Percentiles rank a stretch among this genome's conserved stretches.
phyloP scores from a whole-genome alignment of 2,329 filamentous ascomycete genomes.

The Xylaria arbuscula region DNA sequence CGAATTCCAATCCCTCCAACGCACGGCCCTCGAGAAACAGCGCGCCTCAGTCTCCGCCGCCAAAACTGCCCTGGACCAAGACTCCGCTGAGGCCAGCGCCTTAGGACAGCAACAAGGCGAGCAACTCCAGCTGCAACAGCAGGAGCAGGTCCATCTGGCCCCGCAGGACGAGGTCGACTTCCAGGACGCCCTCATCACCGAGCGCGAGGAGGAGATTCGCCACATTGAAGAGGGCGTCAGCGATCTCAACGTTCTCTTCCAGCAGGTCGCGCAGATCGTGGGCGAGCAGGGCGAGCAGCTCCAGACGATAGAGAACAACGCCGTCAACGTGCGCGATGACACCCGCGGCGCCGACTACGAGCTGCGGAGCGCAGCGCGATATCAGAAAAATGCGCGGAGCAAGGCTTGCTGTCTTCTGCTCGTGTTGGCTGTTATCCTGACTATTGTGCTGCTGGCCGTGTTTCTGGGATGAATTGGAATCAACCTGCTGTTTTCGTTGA shows the following conservation, averaged over 20 bases:
- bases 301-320: slow-evolving; percentile 88
- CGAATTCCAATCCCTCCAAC: slow-evolving; percentile 94
- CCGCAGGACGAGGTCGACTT: slow-evolving; percentile 97
- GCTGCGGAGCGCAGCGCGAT: slow-evolving; percentile 83
- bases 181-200: slow-evolving; percentile 93
- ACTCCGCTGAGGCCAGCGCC: slow-evolving; percentile 49
- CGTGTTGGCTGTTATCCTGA: slow-evolving; percentile 87
- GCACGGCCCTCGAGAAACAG: slow-evolving; percentile 90
- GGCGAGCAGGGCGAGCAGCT: slow-evolving; percentile 91
- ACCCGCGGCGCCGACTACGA: slow-evolving; percentile 88
- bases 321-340: slow-evolving; percentile 82
- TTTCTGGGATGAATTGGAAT: slow-evolving; percentile 71
- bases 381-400: slow-evolving; percentile 94
- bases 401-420: slow-evolving; percentile 93
- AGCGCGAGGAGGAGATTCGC: slow-evolving; percentile 95
- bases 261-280: slow-evolving; percentile 98
- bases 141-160: slow-evolving; percentile 81
- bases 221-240: slow-evolving; percentile 97
- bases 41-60: slow-evolving; percentile 86
- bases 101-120: slow-evolving; percentile 48
- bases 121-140: slow-evolving; percentile 60
- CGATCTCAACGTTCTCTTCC: slow-evolving; percentile 95
- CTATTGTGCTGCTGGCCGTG: slow-evolving; percentile 89
- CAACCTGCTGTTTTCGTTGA: slow-evolving; percentile 9
- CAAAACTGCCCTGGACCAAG: slow-evolving; percentile 78